A percentile compares a stretch with the other conserved stretches of the same genome.
These are phyloP conservation scores for Incumbomyces lentus DNA, from an alignment of 2,329 filamentous ascomycete genomes.

Conservation along the genomic window DNA sequence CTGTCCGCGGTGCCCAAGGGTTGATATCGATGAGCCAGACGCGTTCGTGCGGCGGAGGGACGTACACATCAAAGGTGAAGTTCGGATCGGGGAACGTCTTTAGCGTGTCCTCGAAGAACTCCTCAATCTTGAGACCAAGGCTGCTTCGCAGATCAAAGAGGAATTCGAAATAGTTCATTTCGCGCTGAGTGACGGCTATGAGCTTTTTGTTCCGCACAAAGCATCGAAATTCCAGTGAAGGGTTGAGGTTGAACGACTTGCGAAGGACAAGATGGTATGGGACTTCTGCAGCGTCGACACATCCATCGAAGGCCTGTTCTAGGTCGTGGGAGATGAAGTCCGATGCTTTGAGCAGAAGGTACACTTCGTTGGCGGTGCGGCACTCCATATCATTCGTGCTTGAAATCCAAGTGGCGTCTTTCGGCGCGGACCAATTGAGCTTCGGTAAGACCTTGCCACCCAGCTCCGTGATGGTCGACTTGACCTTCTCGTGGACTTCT, in stretches of 20 bases:
- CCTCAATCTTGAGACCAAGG: conserved; percentile 57
- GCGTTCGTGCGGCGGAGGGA: conserved; percentile 43
- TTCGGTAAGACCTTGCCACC: conserved; percentile 85
- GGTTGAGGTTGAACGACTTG: conserved; percentile 79
- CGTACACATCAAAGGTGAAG: conserved; percentile 38
- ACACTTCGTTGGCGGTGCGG: conserved; percentile 77
- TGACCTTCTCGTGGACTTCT: conserved; percentile 67
- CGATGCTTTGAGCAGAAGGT: conserved; percentile 85
- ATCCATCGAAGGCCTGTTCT: conserved; percentile 82
- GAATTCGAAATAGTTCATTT: conserved; percentile 84
- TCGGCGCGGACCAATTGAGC: conserved; percentile 93
- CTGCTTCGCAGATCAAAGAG: conserved; percentile 56
- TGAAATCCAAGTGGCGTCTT: conserved; percentile 89
- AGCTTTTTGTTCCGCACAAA: conserved; percentile 78
- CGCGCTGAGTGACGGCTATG: conserved; percentile 76
- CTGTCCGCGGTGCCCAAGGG: conserved; percentile 82
- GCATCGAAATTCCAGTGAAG: conserved; percentile 86
- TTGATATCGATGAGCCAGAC: conserved; percentile 91
- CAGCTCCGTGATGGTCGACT: conserved; percentile 65
- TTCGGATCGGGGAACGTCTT: conserved; percentile 61
- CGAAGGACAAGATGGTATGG: conserved; percentile 74
- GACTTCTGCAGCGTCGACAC: conserved; percentile 32
- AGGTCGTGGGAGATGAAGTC: conserved; percentile 92
- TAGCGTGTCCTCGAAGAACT: conserved; percentile 67
- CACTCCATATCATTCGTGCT: conserved; percentile 87